These are phyloP conservation scores for Bryum argenteum DNA, from an alignment of 225 moss, liverwort and hornwort species.

Conservation along the genomic window DNA sequence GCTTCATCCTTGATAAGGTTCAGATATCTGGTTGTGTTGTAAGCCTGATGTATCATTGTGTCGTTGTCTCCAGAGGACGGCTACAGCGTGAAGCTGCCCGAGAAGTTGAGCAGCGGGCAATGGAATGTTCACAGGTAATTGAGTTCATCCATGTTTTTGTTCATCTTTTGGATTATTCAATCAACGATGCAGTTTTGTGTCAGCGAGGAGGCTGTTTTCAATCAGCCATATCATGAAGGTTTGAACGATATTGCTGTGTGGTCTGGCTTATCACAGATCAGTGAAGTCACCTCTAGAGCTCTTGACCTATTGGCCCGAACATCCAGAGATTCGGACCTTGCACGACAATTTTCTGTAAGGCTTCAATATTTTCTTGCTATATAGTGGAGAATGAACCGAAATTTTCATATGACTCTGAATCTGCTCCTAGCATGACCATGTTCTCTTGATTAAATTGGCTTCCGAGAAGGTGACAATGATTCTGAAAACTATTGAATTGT, in stretches of 20 bases:
- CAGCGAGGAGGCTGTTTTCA: conserved; percentile 5
- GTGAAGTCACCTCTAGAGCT: conserved; percentile 58
- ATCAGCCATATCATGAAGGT: conserved; percentile 10
- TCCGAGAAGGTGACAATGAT: not conserved
- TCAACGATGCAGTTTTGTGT: not conserved
- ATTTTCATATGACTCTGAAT: conserved; percentile 2
- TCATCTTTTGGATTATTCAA: too few species aligned
- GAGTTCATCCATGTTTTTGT: conserved; percentile 4
- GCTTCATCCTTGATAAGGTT: conserved; percentile 13
- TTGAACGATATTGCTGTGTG: conserved; percentile 20
- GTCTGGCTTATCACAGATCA: conserved; percentile 42
- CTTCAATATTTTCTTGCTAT: conserved; percentile 2
- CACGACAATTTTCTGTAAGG: conserved; percentile 86
- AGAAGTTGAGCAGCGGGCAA: conserved; percentile 77
- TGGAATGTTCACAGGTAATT: conserved; percentile 89
- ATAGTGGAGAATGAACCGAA: not conserved
- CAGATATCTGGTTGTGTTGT: conserved; percentile 16
- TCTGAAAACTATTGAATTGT: not conserved
- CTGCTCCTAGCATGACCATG: conserved; percentile 12
- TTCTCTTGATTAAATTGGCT: conserved; percentile 7
- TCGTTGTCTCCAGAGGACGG: conserved; percentile 59
- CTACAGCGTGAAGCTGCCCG: conserved; percentile 77
- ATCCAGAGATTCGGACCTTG: conserved; percentile 77
- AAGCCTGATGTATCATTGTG: conserved; percentile 22
- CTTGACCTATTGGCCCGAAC: conserved; percentile 72